These are phyloP conservation scores for Aureobasidium namibiae DNA, from an alignment of 2,329 filamentous ascomycete genomes.

Conservation along the genomic window DNA sequence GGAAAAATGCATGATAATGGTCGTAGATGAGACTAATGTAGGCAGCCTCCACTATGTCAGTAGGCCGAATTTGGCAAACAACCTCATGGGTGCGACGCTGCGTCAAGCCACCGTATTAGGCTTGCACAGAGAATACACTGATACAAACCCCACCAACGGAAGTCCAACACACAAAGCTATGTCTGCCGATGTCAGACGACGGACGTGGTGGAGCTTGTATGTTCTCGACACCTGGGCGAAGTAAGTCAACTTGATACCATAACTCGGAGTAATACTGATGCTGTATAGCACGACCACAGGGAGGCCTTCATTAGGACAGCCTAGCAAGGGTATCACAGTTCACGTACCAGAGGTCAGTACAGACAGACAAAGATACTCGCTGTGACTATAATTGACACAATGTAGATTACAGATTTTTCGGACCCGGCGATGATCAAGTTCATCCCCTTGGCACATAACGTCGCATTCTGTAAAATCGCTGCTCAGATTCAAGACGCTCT, in stretches of 20 bases:
- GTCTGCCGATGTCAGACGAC: constrained; percentile 52
- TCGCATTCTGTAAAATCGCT: constrained; percentile 71
- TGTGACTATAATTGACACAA: background rate
- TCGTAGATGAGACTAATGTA: background rate
- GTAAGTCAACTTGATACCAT: background rate
- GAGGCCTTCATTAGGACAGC: constrained; percentile 60
- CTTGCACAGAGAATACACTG: constrained; percentile 25
- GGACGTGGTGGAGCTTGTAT: constrained; percentile 69
- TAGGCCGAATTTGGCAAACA: constrained; percentile 26
- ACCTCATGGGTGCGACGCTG: constrained; percentile 26
- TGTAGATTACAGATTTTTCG: constrained; percentile 24
- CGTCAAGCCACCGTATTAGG: constrained; percentile 26
- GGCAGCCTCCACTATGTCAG: constrained; percentile 24
- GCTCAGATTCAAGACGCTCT: constrained; percentile 70
- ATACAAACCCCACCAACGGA: constrained; percentile 25
- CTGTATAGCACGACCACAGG: constrained; percentile 54
- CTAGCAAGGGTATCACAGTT: constrained; percentile 60
- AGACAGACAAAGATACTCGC: too few species aligned
- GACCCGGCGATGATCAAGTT: constrained; percentile 53
- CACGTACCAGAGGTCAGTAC: constrained; percentile 43
- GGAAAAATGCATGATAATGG: rapidly evolving
- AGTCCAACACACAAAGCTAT: constrained; percentile 36
- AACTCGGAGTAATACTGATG: background rate
- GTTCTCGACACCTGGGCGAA: constrained; percentile 64
- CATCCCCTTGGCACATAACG: constrained; percentile 65